Conservation (phyloP, 2,329 filamentous ascomycete genomes). For the Ophioceras dolichostomum region DNA sequence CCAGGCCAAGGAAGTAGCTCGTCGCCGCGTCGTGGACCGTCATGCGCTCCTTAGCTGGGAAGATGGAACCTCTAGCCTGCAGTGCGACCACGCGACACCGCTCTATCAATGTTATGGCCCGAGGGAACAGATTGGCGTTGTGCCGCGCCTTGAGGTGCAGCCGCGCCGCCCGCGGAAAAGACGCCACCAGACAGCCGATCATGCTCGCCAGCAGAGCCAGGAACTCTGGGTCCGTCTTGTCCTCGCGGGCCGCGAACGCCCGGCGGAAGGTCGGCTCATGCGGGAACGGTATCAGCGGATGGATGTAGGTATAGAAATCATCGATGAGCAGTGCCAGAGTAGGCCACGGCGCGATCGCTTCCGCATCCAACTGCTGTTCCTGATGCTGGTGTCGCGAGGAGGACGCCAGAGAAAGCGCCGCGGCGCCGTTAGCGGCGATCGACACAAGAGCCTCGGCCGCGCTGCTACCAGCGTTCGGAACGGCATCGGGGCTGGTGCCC, state of each 20-base stretch:
- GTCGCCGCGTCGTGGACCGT: conserved; percentile 49
- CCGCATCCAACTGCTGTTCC: conserved; percentile 37
- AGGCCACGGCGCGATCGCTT: conserved; percentile 58
- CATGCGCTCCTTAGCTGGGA: conserved; percentile 32
- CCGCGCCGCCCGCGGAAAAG: conserved; percentile 60
- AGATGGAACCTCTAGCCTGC: conserved; percentile 48
- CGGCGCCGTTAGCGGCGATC: conserved; percentile 23
- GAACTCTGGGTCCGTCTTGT: conserved; percentile 54
- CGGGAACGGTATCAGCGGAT: conserved; percentile 65
- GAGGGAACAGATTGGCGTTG: conserved; percentile 52
- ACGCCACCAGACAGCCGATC: conserved; percentile 61
- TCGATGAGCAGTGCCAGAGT: conserved; percentile 60
- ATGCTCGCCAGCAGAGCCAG: conserved; percentile 62
- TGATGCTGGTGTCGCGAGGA: conserved; percentile 11
- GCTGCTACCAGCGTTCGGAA: conserved; percentile 12
- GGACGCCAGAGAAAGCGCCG: too few species aligned
- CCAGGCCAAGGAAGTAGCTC: conserved; percentile 62
- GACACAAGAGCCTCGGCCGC: conserved; percentile 36
- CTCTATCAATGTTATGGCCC: conserved; percentile 56
- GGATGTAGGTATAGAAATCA: conserved; percentile 75
- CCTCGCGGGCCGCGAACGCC: conserved; percentile 54
- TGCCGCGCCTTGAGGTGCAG: conserved; percentile 27
- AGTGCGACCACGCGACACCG: conserved; percentile 59
- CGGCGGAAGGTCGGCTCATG: conserved; percentile 67
- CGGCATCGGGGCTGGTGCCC: background rate